Evolutionary conservation across 768 basidiomycete genomes (phyloP).

Genomic region (Glaciozyma martinii): DNA sequence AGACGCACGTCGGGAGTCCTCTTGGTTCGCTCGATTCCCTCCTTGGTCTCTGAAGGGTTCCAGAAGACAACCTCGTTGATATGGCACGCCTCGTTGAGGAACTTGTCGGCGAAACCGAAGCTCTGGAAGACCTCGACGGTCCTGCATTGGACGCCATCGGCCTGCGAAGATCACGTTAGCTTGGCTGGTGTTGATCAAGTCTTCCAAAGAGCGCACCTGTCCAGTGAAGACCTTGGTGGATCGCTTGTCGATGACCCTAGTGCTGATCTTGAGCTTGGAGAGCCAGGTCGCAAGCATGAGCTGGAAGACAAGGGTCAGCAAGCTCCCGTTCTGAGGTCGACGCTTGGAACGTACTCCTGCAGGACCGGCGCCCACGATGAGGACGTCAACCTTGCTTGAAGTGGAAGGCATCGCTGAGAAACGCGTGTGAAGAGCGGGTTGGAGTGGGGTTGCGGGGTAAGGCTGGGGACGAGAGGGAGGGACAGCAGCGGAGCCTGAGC

Average conservation of each 20-base stretch:
- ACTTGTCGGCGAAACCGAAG: slow-evolving; percentile 15
- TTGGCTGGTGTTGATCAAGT: background rate
- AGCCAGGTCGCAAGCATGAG: slow-evolving; percentile 28
- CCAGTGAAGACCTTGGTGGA: slow-evolving; percentile 11
- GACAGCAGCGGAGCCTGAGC: too few species aligned
- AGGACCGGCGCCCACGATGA: too few species aligned
- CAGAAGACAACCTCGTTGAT: slow-evolving; percentile 25
- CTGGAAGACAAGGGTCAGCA: too few species aligned
- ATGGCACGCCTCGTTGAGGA: slow-evolving; percentile 17
- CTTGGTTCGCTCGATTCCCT: slow-evolving; percentile 4
- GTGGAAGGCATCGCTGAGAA: too few species aligned
- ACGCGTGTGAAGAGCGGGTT: too few species aligned
- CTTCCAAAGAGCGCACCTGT: slow-evolving; percentile 4
- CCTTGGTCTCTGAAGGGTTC: background rate
- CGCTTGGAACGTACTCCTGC: too few species aligned
- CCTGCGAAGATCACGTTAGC: slow-evolving; percentile 9
- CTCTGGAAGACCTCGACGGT: slow-evolving; percentile 26
- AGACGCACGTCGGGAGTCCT: slow-evolving; percentile 14
- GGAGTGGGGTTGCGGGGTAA: too few species aligned
- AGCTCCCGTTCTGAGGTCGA: too few species aligned
- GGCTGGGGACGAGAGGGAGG: too few species aligned
- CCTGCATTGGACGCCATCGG: slow-evolving; percentile 18
- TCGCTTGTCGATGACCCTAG: slow-evolving; percentile 21
- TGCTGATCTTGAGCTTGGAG: slow-evolving; percentile 21
- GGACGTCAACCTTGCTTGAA: too few species aligned